These are phyloP conservation scores for Cadophora sp. DNA, from an alignment of 2,329 filamentous ascomycete species.

Conservation along the genomic window DNA sequence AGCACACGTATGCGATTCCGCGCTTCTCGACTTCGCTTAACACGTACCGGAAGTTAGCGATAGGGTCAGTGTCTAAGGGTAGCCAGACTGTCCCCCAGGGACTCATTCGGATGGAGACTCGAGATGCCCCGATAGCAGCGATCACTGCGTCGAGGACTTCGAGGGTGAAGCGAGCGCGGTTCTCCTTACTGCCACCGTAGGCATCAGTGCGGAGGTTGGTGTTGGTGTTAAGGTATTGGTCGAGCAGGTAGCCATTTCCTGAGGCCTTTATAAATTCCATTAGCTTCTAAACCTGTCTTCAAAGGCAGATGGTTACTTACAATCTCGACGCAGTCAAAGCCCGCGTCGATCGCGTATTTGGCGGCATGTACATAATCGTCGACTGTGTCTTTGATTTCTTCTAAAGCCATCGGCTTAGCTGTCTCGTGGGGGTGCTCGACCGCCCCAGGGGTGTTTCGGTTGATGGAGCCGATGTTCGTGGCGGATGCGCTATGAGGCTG, in stretches of 20 bases:
- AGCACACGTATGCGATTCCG: constrained; percentile 29
- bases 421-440: too few relatives aligned
- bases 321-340: too few relatives aligned
- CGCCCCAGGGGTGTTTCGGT: too few relatives aligned
- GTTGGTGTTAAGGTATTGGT: constrained; percentile 57
- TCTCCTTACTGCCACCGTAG: constrained; percentile 36
- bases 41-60: constrained; percentile 26
- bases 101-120: constrained; percentile 61
- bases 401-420: too few relatives aligned
- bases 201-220: constrained; percentile 59
- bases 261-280: constrained; percentile 21
- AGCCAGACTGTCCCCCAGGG: constrained; percentile 51
- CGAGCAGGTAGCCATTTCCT: constrained; percentile 58
- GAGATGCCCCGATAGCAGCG: constrained; percentile 56
- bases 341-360: too few relatives aligned
- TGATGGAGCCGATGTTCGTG: too few relatives aligned
- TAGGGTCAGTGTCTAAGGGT: constrained; percentile 26
- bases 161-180: constrained; percentile 52
- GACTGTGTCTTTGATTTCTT: too few relatives aligned
- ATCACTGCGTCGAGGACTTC: constrained; percentile 56
- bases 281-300: too few relatives aligned
- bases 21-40: constrained; percentile 31
- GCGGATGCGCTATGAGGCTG: too few relatives aligned
- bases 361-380: too few relatives aligned
- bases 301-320: too few relatives aligned